phyloP scores from a whole-genome alignment of 2,329 filamentous ascomycete genomes.

The Aspergillus floridensis region DNA sequence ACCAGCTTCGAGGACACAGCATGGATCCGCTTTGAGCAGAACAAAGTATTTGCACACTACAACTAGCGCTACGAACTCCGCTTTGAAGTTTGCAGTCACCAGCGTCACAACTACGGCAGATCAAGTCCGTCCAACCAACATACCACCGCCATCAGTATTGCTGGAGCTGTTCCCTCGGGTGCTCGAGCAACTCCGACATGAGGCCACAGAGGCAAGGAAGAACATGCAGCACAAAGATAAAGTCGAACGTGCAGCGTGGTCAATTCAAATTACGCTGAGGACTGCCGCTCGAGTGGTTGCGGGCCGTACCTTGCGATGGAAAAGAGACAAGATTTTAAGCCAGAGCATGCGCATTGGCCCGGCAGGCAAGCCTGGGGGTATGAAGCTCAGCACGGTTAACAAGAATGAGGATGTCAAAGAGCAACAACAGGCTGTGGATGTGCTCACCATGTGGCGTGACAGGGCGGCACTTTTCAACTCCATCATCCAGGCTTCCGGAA shows the following conservation, averaged over 20 bases:
- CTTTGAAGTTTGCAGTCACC: background rate
- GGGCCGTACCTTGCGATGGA: slow-evolving; percentile 84
- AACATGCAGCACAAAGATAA: slow-evolving; percentile 49
- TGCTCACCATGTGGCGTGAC: slow-evolving; percentile 70
- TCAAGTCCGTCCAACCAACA: slow-evolving; percentile 69
- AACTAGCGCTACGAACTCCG: background rate
- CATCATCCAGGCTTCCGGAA: slow-evolving; percentile 46
- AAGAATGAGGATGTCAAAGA: slow-evolving; percentile 78
- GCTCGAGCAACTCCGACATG: slow-evolving; percentile 62
- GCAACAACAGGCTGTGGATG: slow-evolving; percentile 78
- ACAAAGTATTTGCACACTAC: background rate
- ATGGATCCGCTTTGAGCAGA: background rate
- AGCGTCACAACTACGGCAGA: slow-evolving; percentile 1
- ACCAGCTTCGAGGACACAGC: background rate
- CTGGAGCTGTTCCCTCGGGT: slow-evolving; percentile 72
- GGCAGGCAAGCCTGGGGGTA: slow-evolving; percentile 71
- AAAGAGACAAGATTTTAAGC: slow-evolving; percentile 77
- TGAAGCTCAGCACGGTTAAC: slow-evolving; percentile 88
- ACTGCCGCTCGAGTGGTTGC: slow-evolving; percentile 79
- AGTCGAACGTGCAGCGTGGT: slow-evolving; percentile 19
- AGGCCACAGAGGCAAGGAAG: slow-evolving; percentile 64
- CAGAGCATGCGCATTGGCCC: slow-evolving; percentile 84
- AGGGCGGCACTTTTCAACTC: slow-evolving; percentile 72
- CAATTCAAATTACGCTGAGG: slow-evolving; percentile 32
- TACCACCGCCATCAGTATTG: slow-evolving; percentile 82